These are phyloP conservation scores for Tylopilus plumbeoviolaceoides DNA, from an alignment of 768 basidiomycete species.

Conservation along the genomic window DNA sequence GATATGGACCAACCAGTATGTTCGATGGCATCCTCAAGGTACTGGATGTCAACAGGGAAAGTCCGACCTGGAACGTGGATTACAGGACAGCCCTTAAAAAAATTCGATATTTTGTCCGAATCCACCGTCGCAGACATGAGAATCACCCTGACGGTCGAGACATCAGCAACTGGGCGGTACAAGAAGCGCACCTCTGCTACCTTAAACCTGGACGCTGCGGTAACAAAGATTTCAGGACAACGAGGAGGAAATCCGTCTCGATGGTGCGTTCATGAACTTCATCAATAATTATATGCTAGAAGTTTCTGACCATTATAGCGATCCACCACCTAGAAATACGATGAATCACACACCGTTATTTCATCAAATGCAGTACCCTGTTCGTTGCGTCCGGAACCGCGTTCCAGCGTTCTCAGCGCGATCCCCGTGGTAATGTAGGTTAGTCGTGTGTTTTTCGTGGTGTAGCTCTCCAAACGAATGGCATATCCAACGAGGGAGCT, in stretches of 20 bases:
- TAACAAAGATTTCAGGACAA: conserved; percentile 84
- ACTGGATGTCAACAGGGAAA: conserved; percentile 84
- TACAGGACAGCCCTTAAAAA: conserved; percentile 83
- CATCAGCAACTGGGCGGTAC: not conserved
- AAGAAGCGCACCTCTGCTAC: conserved; percentile 36
- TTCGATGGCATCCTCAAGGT: conserved; percentile 90
- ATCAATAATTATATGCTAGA: conserved; percentile 90
- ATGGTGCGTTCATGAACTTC: conserved; percentile 98
- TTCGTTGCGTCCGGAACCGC: conserved; percentile 63
- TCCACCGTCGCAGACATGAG: conserved; percentile 98
- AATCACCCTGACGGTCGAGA: conserved; percentile 63
- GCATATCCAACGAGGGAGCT: conserved; percentile 90
- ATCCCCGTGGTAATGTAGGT: conserved; percentile 94
- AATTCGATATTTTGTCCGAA: conserved; percentile 81
- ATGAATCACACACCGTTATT: conserved; percentile 62
- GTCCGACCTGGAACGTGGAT: conserved; percentile 91
- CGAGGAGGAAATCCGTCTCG: conserved; percentile 94
- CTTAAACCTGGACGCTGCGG: conserved; percentile 78
- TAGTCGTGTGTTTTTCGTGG: conserved; percentile 70
- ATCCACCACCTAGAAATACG: not conserved
- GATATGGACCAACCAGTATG: conserved; percentile 72
- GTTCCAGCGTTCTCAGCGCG: conserved; percentile 94
- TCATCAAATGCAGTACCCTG: conserved; percentile 87
- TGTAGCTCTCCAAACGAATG: conserved; percentile 87
- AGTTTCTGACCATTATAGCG: not conserved